Conservation (phyloP, 805 yeast species). For the Schwanniomyces sp. region DNA sequence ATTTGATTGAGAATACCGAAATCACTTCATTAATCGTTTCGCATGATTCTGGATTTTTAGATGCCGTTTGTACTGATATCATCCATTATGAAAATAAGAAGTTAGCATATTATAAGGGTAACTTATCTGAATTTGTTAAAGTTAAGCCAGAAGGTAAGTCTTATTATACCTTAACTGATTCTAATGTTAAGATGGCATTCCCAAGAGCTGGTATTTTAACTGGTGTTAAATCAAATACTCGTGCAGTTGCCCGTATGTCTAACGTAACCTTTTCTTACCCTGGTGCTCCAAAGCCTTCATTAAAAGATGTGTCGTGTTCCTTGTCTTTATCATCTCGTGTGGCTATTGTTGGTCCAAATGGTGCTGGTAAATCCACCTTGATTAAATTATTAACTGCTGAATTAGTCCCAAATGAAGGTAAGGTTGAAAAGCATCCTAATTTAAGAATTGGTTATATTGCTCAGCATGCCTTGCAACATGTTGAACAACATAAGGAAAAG, state of each 20-base stretch:
- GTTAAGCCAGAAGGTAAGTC: conserved; percentile 95
- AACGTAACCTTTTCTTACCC: conserved; percentile 89
- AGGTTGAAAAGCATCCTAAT: conserved; percentile 96
- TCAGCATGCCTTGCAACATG: conserved; percentile 97
- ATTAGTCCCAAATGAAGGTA: conserved; percentile 80
- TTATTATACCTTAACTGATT: conserved; percentile 89
- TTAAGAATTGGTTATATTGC: conserved; percentile 98
- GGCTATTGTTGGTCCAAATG: conserved; percentile 95
- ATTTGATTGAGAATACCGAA: conserved; percentile 74
- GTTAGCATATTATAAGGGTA: conserved; percentile 94
- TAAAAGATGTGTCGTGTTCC: conserved; percentile 80
- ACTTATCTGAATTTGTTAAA: conserved; percentile 86
- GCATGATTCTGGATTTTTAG: conserved; percentile 96
- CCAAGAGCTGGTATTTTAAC: conserved; percentile 97
- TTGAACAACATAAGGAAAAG: conserved; percentile 94
- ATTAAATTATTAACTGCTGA: conserved; percentile 94
- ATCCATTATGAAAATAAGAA: conserved; percentile 95
- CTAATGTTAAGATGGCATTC: conserved; percentile 94
- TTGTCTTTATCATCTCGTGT: conserved; percentile 94
- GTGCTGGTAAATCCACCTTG: conserved; percentile 97
- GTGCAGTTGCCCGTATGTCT: conserved; percentile 87
- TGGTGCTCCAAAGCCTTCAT: conserved; percentile 81
- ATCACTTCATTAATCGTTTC: conserved; percentile 95
- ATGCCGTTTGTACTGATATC: conserved; percentile 93
- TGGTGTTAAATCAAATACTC: conserved; percentile 94